Percentiles rank a stretch among this genome's conserved stretches.
Evolutionary conservation across 176 grass and related monocot species (phyloP).

Genomic region (Oryza meyeriana): DNA sequence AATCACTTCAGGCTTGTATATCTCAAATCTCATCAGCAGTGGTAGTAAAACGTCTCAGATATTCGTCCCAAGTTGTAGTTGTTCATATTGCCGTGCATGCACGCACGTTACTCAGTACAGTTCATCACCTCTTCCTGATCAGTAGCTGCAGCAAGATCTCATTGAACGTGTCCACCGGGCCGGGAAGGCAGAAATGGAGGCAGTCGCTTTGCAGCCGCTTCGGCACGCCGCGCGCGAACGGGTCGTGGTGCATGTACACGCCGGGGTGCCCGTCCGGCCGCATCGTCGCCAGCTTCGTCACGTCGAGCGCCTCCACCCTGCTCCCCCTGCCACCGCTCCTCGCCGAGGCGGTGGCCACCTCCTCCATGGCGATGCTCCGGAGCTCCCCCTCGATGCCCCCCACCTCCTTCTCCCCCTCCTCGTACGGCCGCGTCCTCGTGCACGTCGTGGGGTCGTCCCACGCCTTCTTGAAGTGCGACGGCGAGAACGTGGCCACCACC

Average conservation of each 20-base stretch:
- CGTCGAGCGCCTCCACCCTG: constrained; percentile 53
- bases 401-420: constrained; percentile 54
- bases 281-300: constrained; percentile 65
- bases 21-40: no score
- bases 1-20: no score
- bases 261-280: constrained; percentile 65
- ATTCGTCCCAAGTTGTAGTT: no score
- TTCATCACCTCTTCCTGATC: constrained; percentile 1
- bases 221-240: constrained; percentile 34
- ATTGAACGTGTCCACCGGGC: constrained; percentile 66
- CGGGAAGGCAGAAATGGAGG: constrained; percentile 71
- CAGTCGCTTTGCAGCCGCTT: constrained; percentile 48
- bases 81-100: no score
- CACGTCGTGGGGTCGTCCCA: constrained; percentile 44
- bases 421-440: constrained; percentile 44
- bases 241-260: constrained; percentile 52
- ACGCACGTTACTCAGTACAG: no score
- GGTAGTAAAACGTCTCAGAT: no score
- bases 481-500: no score
- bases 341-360: constrained; percentile 12
- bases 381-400: constrained; percentile 32
- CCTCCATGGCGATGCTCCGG: constrained; percentile 50
- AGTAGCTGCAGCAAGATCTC: constrained; percentile 48
- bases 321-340: not conserved
- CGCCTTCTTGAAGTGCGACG: no score